Conservation (phyloP, 768 basidiomycete genomes). For the Leccinum truebloodii region DNA sequence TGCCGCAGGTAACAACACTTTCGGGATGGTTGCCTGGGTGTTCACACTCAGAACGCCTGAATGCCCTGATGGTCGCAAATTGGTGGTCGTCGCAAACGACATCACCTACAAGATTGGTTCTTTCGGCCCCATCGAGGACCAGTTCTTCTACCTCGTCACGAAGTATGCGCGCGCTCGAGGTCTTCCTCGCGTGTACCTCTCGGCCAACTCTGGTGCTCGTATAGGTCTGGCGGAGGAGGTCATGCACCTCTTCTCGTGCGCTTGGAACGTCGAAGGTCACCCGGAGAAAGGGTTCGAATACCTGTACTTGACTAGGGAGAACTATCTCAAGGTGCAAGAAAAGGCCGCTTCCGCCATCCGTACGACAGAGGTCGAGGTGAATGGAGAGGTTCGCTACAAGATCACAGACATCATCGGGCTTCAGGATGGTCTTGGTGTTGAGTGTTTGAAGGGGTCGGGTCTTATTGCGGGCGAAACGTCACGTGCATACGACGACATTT, state of each 20-base stretch:
- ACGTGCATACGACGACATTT: slow-evolving; percentile 98
- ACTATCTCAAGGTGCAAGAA: slow-evolving; percentile 85
- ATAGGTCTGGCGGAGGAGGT: slow-evolving; percentile 95
- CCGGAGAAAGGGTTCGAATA: slow-evolving; percentile 98
- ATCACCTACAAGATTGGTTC: slow-evolving; percentile 99
- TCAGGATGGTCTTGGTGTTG: slow-evolving; percentile 97
- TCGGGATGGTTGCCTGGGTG: slow-evolving; percentile 98
- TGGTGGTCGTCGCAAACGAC: slow-evolving; percentile 94
- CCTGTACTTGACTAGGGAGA: slow-evolving; percentile 92
- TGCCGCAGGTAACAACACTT: slow-evolving; percentile 89
- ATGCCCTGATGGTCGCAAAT: slow-evolving; percentile 82
- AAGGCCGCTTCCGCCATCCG: slow-evolving; percentile 77
- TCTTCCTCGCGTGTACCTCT: slow-evolving; percentile 94
- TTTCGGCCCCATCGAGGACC: slow-evolving; percentile 94
- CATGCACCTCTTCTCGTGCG: slow-evolving; percentile 82
- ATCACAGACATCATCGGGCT: slow-evolving; percentile 96
- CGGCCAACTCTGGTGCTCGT: slow-evolving; percentile 98
- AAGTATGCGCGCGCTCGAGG: slow-evolving; percentile 89
- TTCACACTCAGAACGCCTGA: slow-evolving; percentile 92
- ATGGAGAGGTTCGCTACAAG: slow-evolving; percentile 88
- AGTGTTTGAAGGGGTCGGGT: slow-evolving; percentile 93
- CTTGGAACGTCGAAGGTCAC: slow-evolving; percentile 79
- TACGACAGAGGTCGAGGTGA: slow-evolving; percentile 80
- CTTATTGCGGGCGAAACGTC: slow-evolving; percentile 99
- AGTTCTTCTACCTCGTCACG: slow-evolving; percentile 94